Base-by-base conservation (phyloP, 331 rosid species). In the Ulmus americana region DNA sequence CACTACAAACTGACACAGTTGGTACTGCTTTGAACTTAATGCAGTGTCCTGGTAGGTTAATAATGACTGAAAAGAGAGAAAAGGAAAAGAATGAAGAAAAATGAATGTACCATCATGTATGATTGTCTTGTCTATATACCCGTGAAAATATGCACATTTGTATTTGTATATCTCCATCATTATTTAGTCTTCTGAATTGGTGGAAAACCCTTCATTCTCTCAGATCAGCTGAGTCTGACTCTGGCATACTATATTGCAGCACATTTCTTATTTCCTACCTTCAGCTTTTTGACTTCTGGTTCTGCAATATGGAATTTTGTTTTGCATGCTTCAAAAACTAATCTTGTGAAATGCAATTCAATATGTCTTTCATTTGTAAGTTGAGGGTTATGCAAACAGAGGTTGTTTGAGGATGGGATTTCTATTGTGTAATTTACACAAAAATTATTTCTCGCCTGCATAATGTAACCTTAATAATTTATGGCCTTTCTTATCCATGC, bases 401-500 rank as follows among this genome's bases (percentile, higher is more conserved):
- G 6, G 53, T 5, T 48, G 53, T 48, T 48, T 13, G 20, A 12
- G 14, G 14, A 1, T 48, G 53, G 6, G 53, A 46, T 46, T 28
- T 28, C 35, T 28, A 28, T 28, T 28, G 35, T 28, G 35, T 28
- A 2, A 28, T 28, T 28, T 28, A 28, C 35, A 28, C 35, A 28
- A 28, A 28, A 28, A 28, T 28, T 28, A 3, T 28, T 28, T 3
- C 35, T 28, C 35, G 2, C 35, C 35, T 28, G 35, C 35, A 28
- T 28, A 28, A 28, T 28, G 35, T 2, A 2, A 2, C 35, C 2
- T 28, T 2, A 28, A 28, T 28, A 28, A 48, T 48, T 13, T 53
- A 58, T 59, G 61, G 22, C 35, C 22, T 13, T 59, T 66, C 41
- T 13, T 55, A 18, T 72, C 39, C 63, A 43, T 18, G 43, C 50